Conservation (phyloP, 2,329 filamentous ascomycete genomes). For the Microcyclospora pomicola region DNA sequence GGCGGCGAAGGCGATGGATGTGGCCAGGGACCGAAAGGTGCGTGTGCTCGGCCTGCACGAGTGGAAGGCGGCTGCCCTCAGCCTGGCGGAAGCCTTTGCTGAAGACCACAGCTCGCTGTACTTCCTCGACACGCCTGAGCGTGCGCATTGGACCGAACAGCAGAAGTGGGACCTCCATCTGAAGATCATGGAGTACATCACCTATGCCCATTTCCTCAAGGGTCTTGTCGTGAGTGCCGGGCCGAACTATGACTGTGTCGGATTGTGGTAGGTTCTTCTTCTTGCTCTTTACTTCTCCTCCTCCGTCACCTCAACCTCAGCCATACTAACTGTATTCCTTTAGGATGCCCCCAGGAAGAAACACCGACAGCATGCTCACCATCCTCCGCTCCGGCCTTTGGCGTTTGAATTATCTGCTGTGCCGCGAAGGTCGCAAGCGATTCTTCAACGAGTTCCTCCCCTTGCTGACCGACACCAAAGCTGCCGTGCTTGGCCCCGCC, state of each 20-base stretch:
- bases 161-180: constrained; percentile 64
- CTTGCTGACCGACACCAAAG: constrained; percentile 59
- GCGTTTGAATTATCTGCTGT: constrained; percentile 62
- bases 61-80: constrained; percentile 55
- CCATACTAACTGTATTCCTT: neutral
- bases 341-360: constrained; percentile 62
- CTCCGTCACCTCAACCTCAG: neutral
- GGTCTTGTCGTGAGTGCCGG: constrained; percentile 64
- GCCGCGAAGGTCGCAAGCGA: constrained; percentile 54
- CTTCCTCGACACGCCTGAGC: constrained; percentile 58
- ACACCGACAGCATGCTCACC: constrained; percentile 61
- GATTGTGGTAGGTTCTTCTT: constrained; percentile 51
- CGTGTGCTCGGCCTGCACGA: constrained; percentile 52
- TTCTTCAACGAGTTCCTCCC: constrained; percentile 69
- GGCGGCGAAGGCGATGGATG: constrained; percentile 5
- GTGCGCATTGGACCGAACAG: constrained; percentile 47
- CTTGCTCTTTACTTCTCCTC: neutral
- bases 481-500: constrained; percentile 47
- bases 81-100: constrained; percentile 65
- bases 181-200: constrained; percentile 63
- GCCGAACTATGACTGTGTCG: constrained; percentile 62
- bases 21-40: constrained; percentile 36
- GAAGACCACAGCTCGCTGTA: constrained; percentile 62
- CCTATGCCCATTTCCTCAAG: constrained; percentile 59
- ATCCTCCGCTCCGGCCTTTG: constrained; percentile 63